Evolutionary conservation across 140 eudicot genomes (phyloP).

Genomic region (Anethum foeniculum): DNA sequence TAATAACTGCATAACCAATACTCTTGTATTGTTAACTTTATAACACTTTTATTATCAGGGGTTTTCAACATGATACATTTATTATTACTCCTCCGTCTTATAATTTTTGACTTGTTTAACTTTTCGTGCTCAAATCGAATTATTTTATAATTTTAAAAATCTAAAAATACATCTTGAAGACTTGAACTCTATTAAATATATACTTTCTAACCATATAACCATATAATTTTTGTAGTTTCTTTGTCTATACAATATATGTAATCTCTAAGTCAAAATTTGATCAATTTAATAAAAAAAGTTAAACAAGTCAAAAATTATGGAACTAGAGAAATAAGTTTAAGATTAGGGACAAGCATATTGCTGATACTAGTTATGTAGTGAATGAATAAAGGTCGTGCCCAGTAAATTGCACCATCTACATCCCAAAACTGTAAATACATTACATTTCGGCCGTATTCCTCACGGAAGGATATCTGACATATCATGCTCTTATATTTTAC

Average conservation of each 20-base stretch:
- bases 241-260: too few relatives aligned
- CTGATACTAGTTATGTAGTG: background rate
- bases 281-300: too few relatives aligned
- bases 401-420: background rate
- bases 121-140: too few relatives aligned
- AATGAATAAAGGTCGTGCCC: background rate
- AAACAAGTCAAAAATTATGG: too few relatives aligned
- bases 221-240: too few relatives aligned
- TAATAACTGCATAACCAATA: background rate
- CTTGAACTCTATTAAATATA: too few relatives aligned
- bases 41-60: background rate
- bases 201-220: too few relatives aligned
- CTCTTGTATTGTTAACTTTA: background rate
- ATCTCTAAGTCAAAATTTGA: too few relatives aligned
- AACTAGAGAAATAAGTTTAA: background rate
- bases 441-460: background rate
- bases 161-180: too few relatives aligned
- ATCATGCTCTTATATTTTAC: background rate
- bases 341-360: background rate
- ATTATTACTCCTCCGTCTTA: background rate
- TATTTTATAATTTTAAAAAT: too few relatives aligned
- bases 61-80: background rate
- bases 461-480: background rate
- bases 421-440: background rate
- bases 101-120: too few relatives aligned